Evolutionary conservation across 129 eudicot species (phyloP).

Genomic region (Saussurea involucrata): DNA sequence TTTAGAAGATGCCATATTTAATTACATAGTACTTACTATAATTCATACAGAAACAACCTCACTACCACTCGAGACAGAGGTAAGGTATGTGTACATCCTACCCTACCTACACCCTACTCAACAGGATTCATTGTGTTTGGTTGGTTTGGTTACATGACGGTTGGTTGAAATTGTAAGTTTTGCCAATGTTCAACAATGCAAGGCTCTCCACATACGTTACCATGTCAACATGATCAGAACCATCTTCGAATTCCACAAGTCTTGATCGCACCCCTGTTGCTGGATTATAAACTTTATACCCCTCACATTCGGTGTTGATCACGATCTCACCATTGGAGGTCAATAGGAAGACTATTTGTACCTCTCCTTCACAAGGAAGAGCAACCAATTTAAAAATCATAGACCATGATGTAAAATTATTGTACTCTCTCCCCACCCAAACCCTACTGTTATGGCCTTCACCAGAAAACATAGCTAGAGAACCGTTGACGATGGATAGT

Average conservation of each 20-base stretch:
- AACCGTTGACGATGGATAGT: neutral
- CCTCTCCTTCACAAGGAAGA: neutral
- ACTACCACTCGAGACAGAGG: no score
- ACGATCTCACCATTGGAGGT: neutral
- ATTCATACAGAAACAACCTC: no score
- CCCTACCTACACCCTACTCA: no score
- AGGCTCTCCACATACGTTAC: neutral
- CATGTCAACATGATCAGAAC: neutral
- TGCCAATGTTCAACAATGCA: neutral
- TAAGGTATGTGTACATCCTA: no score
- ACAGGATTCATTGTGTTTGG: no score
- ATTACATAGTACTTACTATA: no score
- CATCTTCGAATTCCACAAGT: neutral
- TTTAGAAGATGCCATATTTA: no score
- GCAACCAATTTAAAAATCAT: neutral
- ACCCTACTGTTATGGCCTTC: neutral
- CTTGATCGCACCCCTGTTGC: neutral
- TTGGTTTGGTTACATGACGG: no score
- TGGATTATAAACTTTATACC: neutral
- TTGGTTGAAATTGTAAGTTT: neutral
- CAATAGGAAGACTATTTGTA: neutral
- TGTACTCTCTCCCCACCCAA: neutral
- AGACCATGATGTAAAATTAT: neutral
- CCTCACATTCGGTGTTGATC: neutral
- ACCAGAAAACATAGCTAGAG: neutral